Base-by-base conservation (phyloP, 169 alveolate species). In the Miamiensis avidus region DNA sequence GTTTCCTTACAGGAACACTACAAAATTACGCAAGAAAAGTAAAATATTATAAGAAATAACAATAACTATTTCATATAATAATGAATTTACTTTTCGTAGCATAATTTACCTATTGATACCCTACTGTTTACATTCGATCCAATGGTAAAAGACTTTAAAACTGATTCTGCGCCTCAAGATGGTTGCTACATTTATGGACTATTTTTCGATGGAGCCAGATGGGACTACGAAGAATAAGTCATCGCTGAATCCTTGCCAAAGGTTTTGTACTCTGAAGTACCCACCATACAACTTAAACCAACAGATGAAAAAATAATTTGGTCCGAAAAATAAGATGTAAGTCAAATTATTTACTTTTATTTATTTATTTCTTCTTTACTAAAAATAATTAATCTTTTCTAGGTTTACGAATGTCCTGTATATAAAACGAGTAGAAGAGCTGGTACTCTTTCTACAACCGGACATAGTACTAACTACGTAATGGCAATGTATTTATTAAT, bases 391-490 rank as follows among this genome's bases (percentile, higher is more conserved):
- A 77, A 49, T 20, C 26, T n/a, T 73, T n/a, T 15, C 6, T 87
- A 90, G 87, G 86, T 91, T 72, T 96, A 95, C 89, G 91, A 89
- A 76, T 89, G 97, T 32, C 98, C 98, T 29, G 93, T 96, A 74
- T 96, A 96, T 85, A 96, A 95, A 78, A 95, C 97, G 6, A 86
- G 95, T 33, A 89, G 94, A 74, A 92, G 99, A 85, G 96, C 95
- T 85, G 99, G 99, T 72, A 97, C 98, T 65, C 91, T 96, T 29
- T 88, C 96, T 49, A 97, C 99, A 27, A 96, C 99, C 25, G 99
- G 99, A 34, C 98, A 96, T 83, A 94, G 98, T 29, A 96, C 98
- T 31, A 98, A 98, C 94, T 97, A 93, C 87, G 98, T 98, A 30
- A 81, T 95, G 82, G 90, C 96, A 78, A 94, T 97, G 64, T 85